These are phyloP conservation scores for Schwanniomyces vanrijiae DNA, from an alignment of 805 yeast species.

Conservation along the genomic window DNA sequence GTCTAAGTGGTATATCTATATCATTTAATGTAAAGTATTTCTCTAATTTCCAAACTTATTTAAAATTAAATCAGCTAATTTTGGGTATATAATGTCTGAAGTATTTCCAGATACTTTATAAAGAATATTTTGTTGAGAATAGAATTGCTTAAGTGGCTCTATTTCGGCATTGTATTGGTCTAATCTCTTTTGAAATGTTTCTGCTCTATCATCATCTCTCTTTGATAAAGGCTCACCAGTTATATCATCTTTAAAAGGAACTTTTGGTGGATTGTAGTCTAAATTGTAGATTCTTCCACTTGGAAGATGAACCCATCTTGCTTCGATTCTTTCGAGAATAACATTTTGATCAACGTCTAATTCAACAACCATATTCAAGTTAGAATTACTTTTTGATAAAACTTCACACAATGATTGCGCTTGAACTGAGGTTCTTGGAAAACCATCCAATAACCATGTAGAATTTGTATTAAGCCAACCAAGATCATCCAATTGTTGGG, in stretches of 20 bases:
- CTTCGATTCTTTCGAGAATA: constrained; percentile 77
- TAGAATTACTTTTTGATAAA: constrained; percentile 36
- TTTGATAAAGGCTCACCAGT: constrained; percentile 85
- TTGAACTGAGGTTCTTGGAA: constrained; percentile 79
- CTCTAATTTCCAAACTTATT: constrained; percentile 8
- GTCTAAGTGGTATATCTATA: background rate
- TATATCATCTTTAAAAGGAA: constrained; percentile 76
- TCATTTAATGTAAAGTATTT: background rate
- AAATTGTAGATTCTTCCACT: constrained; percentile 87
- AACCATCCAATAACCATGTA: constrained; percentile 86
- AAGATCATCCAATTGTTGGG: constrained; percentile 42
- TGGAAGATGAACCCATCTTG: constrained; percentile 79
- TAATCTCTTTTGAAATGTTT: constrained; percentile 66
- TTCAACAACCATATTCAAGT: constrained; percentile 78
- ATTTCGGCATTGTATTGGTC: constrained; percentile 59
- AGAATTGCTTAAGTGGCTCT: constrained; percentile 65
- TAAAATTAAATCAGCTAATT: constrained; percentile 38
- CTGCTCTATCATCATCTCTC: constrained; percentile 81
- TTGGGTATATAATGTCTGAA: constrained; percentile 81
- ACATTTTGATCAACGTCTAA: constrained; percentile 83
- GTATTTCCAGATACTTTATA: constrained; percentile 69
- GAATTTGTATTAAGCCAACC: constrained; percentile 45
- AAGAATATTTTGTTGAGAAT: constrained; percentile 44
- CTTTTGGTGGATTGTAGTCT: constrained; percentile 86
- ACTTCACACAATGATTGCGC: constrained; percentile 57